phyloP scores from a whole-genome alignment of 1,139 yeast genomes.

The Candida glucosophila region DNA sequence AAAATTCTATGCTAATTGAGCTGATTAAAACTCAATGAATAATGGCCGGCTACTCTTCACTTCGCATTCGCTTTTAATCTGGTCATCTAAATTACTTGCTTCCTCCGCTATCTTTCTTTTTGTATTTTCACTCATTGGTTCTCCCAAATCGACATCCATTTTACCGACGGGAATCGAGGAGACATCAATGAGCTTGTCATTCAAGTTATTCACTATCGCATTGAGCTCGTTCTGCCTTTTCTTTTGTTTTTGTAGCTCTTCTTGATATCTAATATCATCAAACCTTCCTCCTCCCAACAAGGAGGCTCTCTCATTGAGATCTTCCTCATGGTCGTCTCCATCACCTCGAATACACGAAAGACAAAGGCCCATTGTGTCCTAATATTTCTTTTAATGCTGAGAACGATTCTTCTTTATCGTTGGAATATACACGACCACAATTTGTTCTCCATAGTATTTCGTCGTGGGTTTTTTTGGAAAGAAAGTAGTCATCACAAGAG shows the following conservation, averaged over 20 bases:
- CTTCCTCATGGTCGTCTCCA: constrained; percentile 30
- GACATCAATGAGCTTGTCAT: constrained; percentile 37
- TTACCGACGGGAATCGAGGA: constrained; percentile 26
- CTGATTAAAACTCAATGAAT: no score
- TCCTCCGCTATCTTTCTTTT: constrained; percentile 14
- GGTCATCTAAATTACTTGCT: constrained; percentile 12
- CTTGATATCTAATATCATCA: constrained; percentile 30
- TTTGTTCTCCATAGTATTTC: no score
- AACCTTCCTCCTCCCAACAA: constrained; percentile 23
- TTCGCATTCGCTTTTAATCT: constrained; percentile 14
- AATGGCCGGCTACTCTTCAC: constrained; percentile 18
- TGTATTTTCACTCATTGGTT: constrained; percentile 11
- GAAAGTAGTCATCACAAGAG: no score
- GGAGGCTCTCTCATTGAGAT: constrained; percentile 29
- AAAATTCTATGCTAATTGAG: no score
- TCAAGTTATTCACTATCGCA: constrained; percentile 33
- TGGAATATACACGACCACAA: not conserved
- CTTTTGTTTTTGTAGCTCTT: constrained; percentile 31
- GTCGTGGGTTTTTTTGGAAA: no score
- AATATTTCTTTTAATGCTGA: not conserved
- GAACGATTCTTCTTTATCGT: not conserved
- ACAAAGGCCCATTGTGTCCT: constrained; percentile 34
- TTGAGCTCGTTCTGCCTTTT: constrained; percentile 36
- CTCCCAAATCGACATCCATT: constrained; percentile 10
- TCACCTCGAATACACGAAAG: constrained; percentile 36